Evolutionary conservation across 176 grass and related monocot genomes (phyloP).

Genomic region (Rhipidocladum racemiflorum): DNA sequence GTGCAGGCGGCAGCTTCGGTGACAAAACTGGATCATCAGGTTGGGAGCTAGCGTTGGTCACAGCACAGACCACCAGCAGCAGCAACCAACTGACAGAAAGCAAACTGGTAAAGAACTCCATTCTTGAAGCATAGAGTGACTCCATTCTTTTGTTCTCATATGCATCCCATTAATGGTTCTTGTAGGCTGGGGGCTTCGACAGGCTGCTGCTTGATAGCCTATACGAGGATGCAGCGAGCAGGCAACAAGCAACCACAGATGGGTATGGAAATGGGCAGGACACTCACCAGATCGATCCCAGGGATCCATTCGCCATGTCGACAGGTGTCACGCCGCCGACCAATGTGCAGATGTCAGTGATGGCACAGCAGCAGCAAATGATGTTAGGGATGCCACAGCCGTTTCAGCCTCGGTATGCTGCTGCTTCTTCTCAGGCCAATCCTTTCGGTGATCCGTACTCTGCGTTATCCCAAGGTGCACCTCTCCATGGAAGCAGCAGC

Average conservation of each 20-base stretch:
- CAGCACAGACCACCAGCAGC: conserved; percentile 33
- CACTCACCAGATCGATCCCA: background rate
- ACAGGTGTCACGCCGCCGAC: conserved; percentile 46
- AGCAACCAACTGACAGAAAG: conserved; percentile 33
- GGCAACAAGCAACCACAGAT: conserved; percentile 31
- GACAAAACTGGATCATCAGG: conserved; percentile 45
- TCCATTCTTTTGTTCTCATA: background rate
- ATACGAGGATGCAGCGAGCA: conserved; percentile 53
- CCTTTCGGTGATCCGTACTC: conserved; percentile 53
- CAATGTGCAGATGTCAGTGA: conserved; percentile 61
- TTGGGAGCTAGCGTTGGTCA: conserved; percentile 77
- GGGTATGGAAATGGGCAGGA: background rate
- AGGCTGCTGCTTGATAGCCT: conserved; percentile 66
- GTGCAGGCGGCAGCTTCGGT: background rate
- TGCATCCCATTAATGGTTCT: background rate
- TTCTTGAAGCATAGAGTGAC: background rate
- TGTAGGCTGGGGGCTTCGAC: conserved; percentile 78
- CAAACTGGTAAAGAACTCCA: conserved; percentile 51
- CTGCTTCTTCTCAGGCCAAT: conserved; percentile 33
- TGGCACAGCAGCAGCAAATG: conserved; percentile 49
- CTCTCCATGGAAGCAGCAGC: conserved; percentile 43
- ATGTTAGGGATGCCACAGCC: conserved; percentile 48
- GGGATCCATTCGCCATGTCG: conserved; percentile 66
- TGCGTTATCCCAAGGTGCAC: background rate
- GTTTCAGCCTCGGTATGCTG: conserved; percentile 22